A percentile compares a stretch with the other conserved stretches of the same genome.
Conservation (phyloP, 1,284 basidiomycete genomes). For the Rhizoctonia solani region DNA sequence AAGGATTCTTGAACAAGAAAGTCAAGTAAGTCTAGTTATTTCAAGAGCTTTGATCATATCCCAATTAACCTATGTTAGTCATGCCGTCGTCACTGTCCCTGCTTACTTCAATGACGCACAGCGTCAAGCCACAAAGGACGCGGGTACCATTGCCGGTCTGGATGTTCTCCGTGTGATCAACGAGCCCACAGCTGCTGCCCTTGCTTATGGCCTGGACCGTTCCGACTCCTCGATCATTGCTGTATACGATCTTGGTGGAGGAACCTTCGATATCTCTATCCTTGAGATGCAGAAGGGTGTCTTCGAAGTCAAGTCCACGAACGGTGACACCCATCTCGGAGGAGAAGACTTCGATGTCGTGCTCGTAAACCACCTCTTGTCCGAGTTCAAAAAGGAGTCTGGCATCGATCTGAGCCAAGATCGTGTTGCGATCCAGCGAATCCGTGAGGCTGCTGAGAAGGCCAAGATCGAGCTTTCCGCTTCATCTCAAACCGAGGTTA, state of each 20-base stretch:
- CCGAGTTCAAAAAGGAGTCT: conserved; percentile 93
- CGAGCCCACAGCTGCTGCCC: conserved; percentile 96
- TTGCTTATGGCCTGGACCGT: conserved; percentile 94
- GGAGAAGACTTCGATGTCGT: conserved; percentile 98
- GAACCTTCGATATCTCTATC: conserved; percentile 97
- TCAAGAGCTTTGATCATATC: background rate
- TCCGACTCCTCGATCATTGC: conserved; percentile 85
- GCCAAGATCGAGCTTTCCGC: conserved; percentile 98
- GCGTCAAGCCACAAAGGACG: conserved; percentile 97
- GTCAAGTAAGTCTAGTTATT: conserved; percentile 72
- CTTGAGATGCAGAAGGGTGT: conserved; percentile 99
- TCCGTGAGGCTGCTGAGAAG: conserved; percentile 98
- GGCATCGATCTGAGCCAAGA: conserved; percentile 84
- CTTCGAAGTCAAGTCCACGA: conserved; percentile 99
- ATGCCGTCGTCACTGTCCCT: conserved; percentile 91
- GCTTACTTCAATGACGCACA: conserved; percentile 99
- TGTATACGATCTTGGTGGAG: conserved; percentile 95
- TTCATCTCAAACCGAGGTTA: conserved; percentile 92
- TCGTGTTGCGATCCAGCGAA: conserved; percentile 98
- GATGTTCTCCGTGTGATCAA: conserved; percentile 99
- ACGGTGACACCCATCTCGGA: conserved; percentile 98
- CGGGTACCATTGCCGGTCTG: conserved; percentile 94
- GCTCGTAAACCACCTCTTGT: conserved; percentile 85
- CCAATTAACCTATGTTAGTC: conserved; percentile 49
- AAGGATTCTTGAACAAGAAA: conserved; percentile 89